These are phyloP conservation scores for Cladophialophora exuberans DNA, from an alignment of 2,329 filamentous ascomycete genomes.

Conservation along the genomic window DNA sequence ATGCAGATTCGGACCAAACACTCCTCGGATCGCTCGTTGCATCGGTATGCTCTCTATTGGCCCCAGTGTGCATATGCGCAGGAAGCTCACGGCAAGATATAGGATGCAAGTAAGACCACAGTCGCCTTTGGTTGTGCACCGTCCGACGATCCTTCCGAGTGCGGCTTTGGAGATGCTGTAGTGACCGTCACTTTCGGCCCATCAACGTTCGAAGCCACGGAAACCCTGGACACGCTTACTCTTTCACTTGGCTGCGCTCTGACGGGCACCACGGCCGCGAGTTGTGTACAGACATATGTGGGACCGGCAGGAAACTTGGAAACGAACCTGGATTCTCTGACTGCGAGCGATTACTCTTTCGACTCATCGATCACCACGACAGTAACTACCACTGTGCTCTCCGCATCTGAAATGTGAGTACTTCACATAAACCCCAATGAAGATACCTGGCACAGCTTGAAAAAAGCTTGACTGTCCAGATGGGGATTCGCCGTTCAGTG, in stretches of 20 bases:
- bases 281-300: conserved; percentile 26
- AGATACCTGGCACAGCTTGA: neutral
- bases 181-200: conserved; percentile 30
- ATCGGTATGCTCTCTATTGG: conserved; percentile 15
- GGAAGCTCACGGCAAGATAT: neutral
- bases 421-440: no score
- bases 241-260: conserved; percentile 26
- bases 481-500: neutral
- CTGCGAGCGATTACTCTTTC: conserved; percentile 7
- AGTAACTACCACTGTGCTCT: conserved; percentile 14
- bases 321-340: neutral
- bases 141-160: conserved; percentile 17
- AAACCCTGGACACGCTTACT: conserved; percentile 19
- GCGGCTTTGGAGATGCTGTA: conserved; percentile 21
- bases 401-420: conserved; percentile 16
- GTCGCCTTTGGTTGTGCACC: conserved; percentile 26
- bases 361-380: conserved; percentile 18
- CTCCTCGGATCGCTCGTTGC: conserved; percentile 25
- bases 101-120: conserved; percentile 26
- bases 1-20: conserved; percentile 17
- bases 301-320: conserved; percentile 18
- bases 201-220: conserved; percentile 18
- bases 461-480: neutral
- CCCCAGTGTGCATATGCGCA: neutral
- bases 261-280: conserved; percentile 27